Evolutionary conservation across 2,329 filamentous ascomycete genomes (phyloP).

Genomic region (Daldinia sp.): DNA sequence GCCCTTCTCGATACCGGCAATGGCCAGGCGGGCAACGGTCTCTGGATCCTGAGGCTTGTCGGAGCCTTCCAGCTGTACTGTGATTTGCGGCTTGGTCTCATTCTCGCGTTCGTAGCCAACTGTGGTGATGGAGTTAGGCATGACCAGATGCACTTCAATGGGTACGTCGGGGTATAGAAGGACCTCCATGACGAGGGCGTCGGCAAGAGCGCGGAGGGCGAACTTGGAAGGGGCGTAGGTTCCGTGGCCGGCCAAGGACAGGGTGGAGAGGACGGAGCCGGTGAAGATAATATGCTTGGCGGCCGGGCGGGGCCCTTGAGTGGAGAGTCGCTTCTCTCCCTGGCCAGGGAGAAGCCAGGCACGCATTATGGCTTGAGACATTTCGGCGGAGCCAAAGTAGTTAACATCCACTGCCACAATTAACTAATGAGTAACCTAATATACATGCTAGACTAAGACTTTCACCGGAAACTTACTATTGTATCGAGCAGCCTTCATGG

Average conservation of each 20-base stretch:
- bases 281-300: constrained; percentile 87
- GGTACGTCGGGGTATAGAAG: constrained; percentile 80
- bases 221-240: constrained; percentile 86
- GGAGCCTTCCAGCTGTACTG: too few species aligned
- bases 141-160: constrained; percentile 44
- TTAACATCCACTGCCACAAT: constrained; percentile 76
- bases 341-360: constrained; percentile 72
- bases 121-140: constrained; percentile 52
- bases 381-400: constrained; percentile 85
- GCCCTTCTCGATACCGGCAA: too few species aligned
- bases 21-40: too few species aligned
- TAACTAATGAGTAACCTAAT: too few species aligned
- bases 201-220: constrained; percentile 82
- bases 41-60: too few species aligned
- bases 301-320: constrained; percentile 50
- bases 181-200: constrained; percentile 83
- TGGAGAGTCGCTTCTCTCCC: constrained; percentile 44
- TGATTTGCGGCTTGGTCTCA: too few species aligned
- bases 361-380: constrained; percentile 80
- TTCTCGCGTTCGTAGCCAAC: too few species aligned
- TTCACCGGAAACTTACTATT: constrained; percentile 63
- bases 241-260: constrained; percentile 80
- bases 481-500: constrained; percentile 71
- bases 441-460: too few species aligned
- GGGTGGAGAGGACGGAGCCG: constrained; percentile 77